phyloP scores from a whole-genome alignment of 192 early-diverging fungal genomes.

The Coemansia sp. region DNA sequence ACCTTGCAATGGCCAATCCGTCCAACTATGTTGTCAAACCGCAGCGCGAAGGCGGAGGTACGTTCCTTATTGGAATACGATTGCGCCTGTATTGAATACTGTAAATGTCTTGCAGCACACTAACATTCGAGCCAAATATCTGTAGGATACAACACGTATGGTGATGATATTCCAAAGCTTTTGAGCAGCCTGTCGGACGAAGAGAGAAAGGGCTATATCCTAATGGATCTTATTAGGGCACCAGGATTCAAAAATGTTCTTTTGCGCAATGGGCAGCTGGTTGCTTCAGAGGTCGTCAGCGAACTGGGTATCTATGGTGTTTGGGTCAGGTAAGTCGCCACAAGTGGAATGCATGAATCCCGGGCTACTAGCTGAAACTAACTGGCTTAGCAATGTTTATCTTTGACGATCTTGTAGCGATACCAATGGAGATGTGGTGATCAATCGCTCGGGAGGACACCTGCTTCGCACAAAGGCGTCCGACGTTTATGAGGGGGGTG shows the following conservation, averaged over 20 bases:
- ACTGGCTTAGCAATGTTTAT: not conserved
- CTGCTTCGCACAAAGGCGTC: slow-evolving; percentile 88
- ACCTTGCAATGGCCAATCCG: slow-evolving; percentile 64
- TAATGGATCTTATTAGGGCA: slow-evolving; percentile 93
- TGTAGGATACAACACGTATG: slow-evolving; percentile 83
- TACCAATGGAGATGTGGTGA: slow-evolving; percentile 37
- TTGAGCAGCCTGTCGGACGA: slow-evolving; percentile 57
- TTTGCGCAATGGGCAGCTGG: slow-evolving; percentile 71
- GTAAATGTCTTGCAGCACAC: not conserved
- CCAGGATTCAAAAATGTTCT: slow-evolving; percentile 73
- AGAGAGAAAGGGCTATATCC: slow-evolving; percentile 83
- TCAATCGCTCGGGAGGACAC: slow-evolving; percentile 85
- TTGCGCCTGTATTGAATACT: slow-evolving; percentile 49
- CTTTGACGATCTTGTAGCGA: slow-evolving; percentile 49
- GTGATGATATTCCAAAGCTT: slow-evolving; percentile 68
- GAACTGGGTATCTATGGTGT: slow-evolving; percentile 94
- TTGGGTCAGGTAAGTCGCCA: slow-evolving; percentile 68
- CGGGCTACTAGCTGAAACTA: not conserved
- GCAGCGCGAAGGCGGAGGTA: slow-evolving; percentile 91
- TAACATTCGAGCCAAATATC: not conserved
- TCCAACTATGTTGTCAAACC: slow-evolving; percentile 87
- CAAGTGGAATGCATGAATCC: not conserved
- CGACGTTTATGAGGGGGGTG: slow-evolving; percentile 89
- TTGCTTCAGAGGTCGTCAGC: slow-evolving; percentile 76
- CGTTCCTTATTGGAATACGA: not conserved